Evolutionary conservation across 2,329 filamentous ascomycete species (phyloP).

Genomic region (Pyrenophora teres): DNA sequence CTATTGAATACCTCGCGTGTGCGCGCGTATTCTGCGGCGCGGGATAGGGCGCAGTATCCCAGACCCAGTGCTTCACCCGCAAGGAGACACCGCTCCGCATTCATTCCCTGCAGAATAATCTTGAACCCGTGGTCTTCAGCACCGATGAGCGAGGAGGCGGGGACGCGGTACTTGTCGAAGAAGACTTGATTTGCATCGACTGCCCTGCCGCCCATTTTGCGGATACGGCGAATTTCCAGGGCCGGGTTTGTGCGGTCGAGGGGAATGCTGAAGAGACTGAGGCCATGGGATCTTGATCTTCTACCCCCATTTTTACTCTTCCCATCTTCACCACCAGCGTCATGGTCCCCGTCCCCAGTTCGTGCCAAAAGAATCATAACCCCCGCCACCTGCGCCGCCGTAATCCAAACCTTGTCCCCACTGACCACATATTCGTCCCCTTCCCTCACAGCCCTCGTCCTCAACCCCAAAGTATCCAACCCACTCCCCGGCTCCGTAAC

Average conservation of each 20-base stretch:
- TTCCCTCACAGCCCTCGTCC: constrained; percentile 54
- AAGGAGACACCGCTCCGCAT: constrained; percentile 54
- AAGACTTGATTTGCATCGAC: constrained; percentile 88
- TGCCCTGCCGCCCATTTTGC: constrained; percentile 83
- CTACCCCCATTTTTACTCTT: too few species aligned
- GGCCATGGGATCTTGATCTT: constrained; percentile 13
- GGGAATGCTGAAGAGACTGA: constrained; percentile 81
- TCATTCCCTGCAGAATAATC: constrained; percentile 60
- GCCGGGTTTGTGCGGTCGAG: constrained; percentile 65
- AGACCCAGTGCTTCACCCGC: constrained; percentile 80
- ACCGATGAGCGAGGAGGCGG: constrained; percentile 68
- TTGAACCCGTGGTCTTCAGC: constrained; percentile 77
- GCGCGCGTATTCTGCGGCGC: constrained; percentile 53
- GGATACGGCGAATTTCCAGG: constrained; percentile 72
- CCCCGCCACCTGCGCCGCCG: constrained; percentile 77
- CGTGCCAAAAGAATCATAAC: constrained; percentile 84
- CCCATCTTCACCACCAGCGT: too few species aligned
- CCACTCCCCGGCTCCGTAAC: constrained; percentile 85
- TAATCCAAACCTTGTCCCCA: constrained; percentile 88
- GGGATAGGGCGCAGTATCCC: constrained; percentile 67
- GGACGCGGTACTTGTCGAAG: constrained; percentile 77
- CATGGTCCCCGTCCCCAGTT: constrained; percentile 49
- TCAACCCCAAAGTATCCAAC: constrained; percentile 67
- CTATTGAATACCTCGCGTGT: constrained; percentile 60
- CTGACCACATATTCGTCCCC: constrained; percentile 11